These are phyloP conservation scores for Colletotrichum graminicola DNA, from an alignment of 2,329 filamentous ascomycete species.

Conservation along the genomic window DNA sequence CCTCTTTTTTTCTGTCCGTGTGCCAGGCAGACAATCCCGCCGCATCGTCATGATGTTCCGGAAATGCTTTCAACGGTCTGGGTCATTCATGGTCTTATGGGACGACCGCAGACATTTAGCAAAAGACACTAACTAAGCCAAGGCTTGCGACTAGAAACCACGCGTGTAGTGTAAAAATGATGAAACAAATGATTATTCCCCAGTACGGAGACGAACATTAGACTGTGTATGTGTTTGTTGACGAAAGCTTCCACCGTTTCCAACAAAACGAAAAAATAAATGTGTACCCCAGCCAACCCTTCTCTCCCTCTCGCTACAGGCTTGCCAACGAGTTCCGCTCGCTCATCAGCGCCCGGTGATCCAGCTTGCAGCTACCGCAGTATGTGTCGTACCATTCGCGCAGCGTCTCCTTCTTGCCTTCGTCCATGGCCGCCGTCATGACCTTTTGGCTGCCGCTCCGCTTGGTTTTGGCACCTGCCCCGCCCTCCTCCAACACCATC, in stretches of 20 bases:
- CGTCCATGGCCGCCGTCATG: conserved; percentile 45
- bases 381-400: conserved; percentile 65
- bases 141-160: not conserved
- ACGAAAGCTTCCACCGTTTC: conserved; percentile 2
- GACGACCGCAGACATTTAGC: too few species aligned
- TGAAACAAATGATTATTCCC: conserved; percentile 2
- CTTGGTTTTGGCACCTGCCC: conserved; percentile 31
- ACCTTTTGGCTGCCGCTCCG: conserved; percentile 39
- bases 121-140: not conserved
- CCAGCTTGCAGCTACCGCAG: conserved; percentile 67
- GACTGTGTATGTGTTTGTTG: conserved; percentile 19
- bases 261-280: not conserved
- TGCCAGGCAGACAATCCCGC: not conserved
- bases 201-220: conserved; percentile 19
- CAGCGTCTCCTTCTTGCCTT: conserved; percentile 53
- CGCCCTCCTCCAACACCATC: conserved; percentile 55
- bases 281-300: not conserved
- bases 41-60: conserved; percentile 20
- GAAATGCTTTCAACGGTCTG: not conserved
- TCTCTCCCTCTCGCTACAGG: conserved; percentile 12
- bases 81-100: not conserved
- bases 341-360: conserved; percentile 52
- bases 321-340: conserved; percentile 36
- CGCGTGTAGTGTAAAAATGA: not conserved
- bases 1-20: not conserved